Base-by-base conservation (phyloP, 345 rosid genomes). In the Salix brachista region DNA sequence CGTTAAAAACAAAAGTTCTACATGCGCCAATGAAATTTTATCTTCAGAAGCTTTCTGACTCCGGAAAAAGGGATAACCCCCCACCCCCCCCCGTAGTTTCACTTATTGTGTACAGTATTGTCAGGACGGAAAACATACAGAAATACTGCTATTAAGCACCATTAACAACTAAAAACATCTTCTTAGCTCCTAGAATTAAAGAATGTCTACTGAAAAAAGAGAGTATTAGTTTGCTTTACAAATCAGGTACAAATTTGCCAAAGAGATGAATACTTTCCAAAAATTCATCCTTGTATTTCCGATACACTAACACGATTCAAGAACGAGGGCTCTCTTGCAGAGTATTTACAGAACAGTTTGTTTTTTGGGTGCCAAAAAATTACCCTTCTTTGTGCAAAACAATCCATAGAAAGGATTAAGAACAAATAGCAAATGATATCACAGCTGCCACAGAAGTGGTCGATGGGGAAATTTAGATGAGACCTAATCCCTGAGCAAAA, bases 331-430 rank as follows among this genome's bases (percentile, higher is more conserved):
- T 75, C 68, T 17, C 37, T 50, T 61, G 71, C 65, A 64, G 54
- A 37, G 44, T 68, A 82, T 77, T 34, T 80, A 71, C 83, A 75
- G 46, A 75, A 30, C 34, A 60, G 76, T 54, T 58, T 71, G 30
- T 41, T 69, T 42, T 69, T 74, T 2, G 69, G 76, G 80, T 64
- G 70, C 79, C 67, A 71, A 80, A 80, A 80, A 71, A 23, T 71
- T 54, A 70, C 83, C 79, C 10, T 36, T 28, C 56, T 62, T 46
- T 56, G 66, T 72, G 68, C 56, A 32, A 75, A 71, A 73, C 73
- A 77, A 79, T 64, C 62, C 67, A 69, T 71, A 44, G 42, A 80
- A 73, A 70, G 65, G 39, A 74, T 58, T n/a, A 75, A 21, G 37
- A 66, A 73, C 74, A 73, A 78, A 78, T 72, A 65, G 72, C 25